A percentile compares a stretch with the other conserved stretches of the same genome.
phyloP scores from a whole-genome alignment of 768 basidiomycete species.

The Hygrocybe punicea region DNA sequence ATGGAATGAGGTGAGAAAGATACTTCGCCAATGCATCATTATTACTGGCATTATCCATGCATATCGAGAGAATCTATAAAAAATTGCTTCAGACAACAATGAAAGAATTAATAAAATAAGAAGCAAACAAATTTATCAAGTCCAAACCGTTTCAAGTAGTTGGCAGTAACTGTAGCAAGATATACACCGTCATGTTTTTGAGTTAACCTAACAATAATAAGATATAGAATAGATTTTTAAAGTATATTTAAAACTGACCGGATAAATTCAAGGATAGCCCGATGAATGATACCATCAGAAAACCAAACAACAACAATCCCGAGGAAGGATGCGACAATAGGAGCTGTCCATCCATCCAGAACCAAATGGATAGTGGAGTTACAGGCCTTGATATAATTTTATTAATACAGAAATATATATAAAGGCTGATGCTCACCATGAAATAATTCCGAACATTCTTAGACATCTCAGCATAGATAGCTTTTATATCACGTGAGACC shows the following conservation, averaged over 20 bases:
- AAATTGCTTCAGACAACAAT: not conserved
- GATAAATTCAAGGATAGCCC: slow-evolving; percentile 33
- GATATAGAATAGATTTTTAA: no score
- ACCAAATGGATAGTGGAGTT: slow-evolving; percentile 26
- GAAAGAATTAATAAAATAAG: slow-evolving; percentile 1
- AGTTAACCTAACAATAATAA: slow-evolving; percentile 19
- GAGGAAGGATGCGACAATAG: slow-evolving; percentile 27
- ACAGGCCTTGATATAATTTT: slow-evolving; percentile 4
- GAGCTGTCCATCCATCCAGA: slow-evolving; percentile 37
- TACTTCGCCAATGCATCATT: slow-evolving; percentile 23
- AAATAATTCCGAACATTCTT: slow-evolving; percentile 4
- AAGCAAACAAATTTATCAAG: slow-evolving; percentile 23
- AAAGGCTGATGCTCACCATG: not conserved
- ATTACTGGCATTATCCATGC: slow-evolving; percentile 35
- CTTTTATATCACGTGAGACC: slow-evolving; percentile 18
- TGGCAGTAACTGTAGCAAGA: slow-evolving; percentile 22
- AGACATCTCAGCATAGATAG: slow-evolving; percentile 13
- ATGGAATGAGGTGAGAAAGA: slow-evolving; percentile 18
- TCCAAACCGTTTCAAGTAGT: slow-evolving; percentile 27
- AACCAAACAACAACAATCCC: slow-evolving; percentile 32
- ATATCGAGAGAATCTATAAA: slow-evolving; percentile 25
- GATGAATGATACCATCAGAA: slow-evolving; percentile 25
- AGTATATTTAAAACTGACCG: slow-evolving; percentile 12
- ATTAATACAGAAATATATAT: not conserved
- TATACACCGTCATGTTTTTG: slow-evolving; percentile 28